phyloP scores from a whole-genome alignment of 352 stramenopile species.

The Pythium coloratum region DNA sequence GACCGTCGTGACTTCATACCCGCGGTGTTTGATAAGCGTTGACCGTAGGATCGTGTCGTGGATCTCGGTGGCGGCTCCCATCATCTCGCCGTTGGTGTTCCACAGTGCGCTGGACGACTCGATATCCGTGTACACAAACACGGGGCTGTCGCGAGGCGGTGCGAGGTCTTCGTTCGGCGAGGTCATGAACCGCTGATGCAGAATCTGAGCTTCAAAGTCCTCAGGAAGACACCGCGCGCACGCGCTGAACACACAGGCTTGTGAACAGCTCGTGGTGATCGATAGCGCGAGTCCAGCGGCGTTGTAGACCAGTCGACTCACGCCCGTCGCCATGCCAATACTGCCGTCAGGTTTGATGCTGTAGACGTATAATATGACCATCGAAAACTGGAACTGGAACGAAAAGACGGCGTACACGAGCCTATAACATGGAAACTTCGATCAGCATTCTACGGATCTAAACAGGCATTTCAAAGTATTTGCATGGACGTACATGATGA shows the following conservation, averaged over 20 bases:
- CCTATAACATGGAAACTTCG: conserved; percentile 11
- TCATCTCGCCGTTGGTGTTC: conserved; percentile 32
- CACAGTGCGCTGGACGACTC: conserved; percentile 20
- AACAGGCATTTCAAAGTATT: no score
- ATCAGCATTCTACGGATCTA: background rate
- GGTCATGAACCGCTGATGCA: background rate
- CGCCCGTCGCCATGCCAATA: background rate
- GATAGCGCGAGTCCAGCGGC: conserved; percentile 9
- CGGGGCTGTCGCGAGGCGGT: conserved; percentile 7
- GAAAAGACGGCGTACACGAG: conserved; percentile 63
- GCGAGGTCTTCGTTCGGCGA: conserved; percentile 6
- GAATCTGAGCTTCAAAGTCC: conserved; percentile 22
- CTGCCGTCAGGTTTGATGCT: background rate
- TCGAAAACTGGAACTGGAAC: conserved; percentile 50
- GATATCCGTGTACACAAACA: conserved; percentile 38
- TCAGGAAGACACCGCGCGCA: conserved; percentile 14
- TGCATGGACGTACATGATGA: conserved; percentile 45
- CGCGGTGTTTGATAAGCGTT: conserved; percentile 40
- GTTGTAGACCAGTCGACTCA: conserved; percentile 20
- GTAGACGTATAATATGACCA: background rate
- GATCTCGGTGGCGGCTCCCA: conserved; percentile 29
- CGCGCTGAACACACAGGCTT: conserved; percentile 17
- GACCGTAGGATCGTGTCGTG: conserved; percentile 36
- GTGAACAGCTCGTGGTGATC: conserved; percentile 20
- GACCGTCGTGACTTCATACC: conserved; percentile 75